Evolutionary conservation across 1,284 basidiomycete species (phyloP).

Genomic region (Laetiporus sulphureus): DNA sequence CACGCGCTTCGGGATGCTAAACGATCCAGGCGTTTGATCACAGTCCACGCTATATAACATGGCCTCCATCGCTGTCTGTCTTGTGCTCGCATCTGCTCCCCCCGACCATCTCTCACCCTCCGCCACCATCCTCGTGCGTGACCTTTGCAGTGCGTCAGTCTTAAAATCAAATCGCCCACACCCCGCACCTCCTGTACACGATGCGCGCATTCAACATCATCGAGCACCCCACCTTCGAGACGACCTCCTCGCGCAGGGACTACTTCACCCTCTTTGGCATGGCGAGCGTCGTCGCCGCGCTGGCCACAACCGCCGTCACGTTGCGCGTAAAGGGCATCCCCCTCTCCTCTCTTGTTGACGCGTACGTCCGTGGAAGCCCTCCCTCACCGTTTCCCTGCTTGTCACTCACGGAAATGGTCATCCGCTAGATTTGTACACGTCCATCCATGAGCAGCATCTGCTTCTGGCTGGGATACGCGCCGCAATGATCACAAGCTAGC

Average conservation of each 20-base stretch:
- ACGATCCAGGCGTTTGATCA: no score
- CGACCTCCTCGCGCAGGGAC: slow-evolving; percentile 3
- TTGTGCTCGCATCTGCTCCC: no score
- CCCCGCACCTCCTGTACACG: no score
- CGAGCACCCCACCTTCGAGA: slow-evolving; percentile 6
- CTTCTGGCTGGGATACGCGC: not conserved
- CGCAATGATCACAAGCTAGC: no score
- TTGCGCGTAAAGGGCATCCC: not conserved
- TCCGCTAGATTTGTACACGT: not conserved
- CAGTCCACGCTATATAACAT: no score
- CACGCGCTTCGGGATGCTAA: not conserved
- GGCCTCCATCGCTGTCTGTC: no score
- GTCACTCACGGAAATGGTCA: not conserved
- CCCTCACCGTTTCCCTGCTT: not conserved
- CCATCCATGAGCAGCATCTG: not conserved
- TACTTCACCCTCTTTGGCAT: slow-evolving; percentile 3
- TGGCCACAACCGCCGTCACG: slow-evolving; percentile 6
- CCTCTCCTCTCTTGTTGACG: slow-evolving; percentile 2
- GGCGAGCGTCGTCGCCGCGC: slow-evolving; percentile 2
- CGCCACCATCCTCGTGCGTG: no score
- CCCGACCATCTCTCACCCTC: no score
- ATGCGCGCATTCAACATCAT: slow-evolving; percentile 9
- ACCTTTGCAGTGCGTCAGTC: no score
- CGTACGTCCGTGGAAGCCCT: slow-evolving; percentile 5
- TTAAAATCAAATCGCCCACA: no score